These are phyloP conservation scores for Rhodotorula sp. DNA, from an alignment of 1,284 basidiomycete genomes.

Conservation along the genomic window DNA sequence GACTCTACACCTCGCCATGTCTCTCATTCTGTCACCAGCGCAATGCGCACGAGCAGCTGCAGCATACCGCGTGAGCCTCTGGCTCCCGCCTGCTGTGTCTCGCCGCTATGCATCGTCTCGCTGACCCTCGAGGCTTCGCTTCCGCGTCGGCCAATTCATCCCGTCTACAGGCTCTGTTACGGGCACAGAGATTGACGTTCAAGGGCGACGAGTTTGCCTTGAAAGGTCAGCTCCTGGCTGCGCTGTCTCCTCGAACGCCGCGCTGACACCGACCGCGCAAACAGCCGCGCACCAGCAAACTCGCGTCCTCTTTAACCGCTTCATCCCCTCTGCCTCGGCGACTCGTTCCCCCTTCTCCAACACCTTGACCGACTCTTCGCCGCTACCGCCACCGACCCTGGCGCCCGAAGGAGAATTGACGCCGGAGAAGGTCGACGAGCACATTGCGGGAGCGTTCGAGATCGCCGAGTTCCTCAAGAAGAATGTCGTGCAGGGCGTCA, in stretches of 20 bases:
- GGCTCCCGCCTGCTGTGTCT: too few relatives aligned
- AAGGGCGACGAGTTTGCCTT: constrained; percentile 37
- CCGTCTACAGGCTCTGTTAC: constrained; percentile 17
- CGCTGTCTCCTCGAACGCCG: not conserved
- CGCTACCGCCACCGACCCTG: not conserved
- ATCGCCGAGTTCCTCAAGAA: constrained; percentile 34
- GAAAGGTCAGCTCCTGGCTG: constrained; percentile 3
- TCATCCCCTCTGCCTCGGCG: constrained; percentile 36
- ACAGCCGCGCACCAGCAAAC: constrained; percentile 38
- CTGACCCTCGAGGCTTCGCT: too few relatives aligned
- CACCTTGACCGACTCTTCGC: not conserved
- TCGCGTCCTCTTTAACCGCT: constrained; percentile 36
- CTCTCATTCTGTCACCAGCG: constrained; percentile 24
- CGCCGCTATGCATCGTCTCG: too few relatives aligned
- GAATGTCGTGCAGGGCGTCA: constrained; percentile 40
- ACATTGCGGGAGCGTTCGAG: constrained; percentile 35
- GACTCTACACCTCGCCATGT: constrained; percentile 7
- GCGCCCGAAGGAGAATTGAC: constrained; percentile 13
- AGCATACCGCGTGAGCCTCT: constrained; percentile 30
- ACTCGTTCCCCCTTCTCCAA: constrained; percentile 18
- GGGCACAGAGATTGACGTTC: constrained; percentile 39
- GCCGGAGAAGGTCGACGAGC: constrained; percentile 28
- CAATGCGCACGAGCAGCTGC: constrained; percentile 37
- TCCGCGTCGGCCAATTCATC: too few relatives aligned
- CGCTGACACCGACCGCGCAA: not conserved